Conservation (phyloP, 306 rosid species). For the Castanospermum australe region DNA sequence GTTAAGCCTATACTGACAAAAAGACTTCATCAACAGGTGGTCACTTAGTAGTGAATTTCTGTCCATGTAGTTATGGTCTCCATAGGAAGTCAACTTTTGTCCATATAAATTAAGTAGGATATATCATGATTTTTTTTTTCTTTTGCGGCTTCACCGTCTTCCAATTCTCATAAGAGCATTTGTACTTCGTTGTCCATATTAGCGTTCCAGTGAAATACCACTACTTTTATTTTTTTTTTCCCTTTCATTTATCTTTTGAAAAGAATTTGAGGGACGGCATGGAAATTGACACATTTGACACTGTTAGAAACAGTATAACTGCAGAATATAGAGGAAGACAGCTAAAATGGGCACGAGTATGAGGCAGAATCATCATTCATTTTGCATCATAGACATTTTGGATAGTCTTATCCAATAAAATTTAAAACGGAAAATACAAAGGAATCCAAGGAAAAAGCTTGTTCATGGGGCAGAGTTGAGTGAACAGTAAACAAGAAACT, state of each 20-base stretch:
- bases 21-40: not conserved
- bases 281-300: not conserved
- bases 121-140: not conserved
- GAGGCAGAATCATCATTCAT: conserved; percentile 21
- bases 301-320: conserved; percentile 2
- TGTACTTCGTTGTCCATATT: conserved; percentile 6
- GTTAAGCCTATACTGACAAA: not conserved
- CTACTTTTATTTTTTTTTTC: not conserved
- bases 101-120: not conserved
- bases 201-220: not conserved
- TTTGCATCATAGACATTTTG: conserved; percentile 22
- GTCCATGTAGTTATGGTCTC: not conserved
- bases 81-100: not conserved
- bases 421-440: not conserved
- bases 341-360: conserved; percentile 6
- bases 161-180: not conserved
- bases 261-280: not conserved
- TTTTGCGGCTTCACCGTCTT: conserved; percentile 1
- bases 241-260: not conserved
- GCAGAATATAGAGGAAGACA: not conserved
- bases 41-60: not conserved
- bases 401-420: conserved; percentile 31
- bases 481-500: conserved; percentile 8
- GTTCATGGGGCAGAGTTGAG: not conserved
- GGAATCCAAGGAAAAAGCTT: conserved; percentile 12